A percentile compares a stretch with the other conserved stretches of the same genome.
phyloP scores from a whole-genome alignment of 2,329 filamentous ascomycete species.

The Neonectria punicea region DNA sequence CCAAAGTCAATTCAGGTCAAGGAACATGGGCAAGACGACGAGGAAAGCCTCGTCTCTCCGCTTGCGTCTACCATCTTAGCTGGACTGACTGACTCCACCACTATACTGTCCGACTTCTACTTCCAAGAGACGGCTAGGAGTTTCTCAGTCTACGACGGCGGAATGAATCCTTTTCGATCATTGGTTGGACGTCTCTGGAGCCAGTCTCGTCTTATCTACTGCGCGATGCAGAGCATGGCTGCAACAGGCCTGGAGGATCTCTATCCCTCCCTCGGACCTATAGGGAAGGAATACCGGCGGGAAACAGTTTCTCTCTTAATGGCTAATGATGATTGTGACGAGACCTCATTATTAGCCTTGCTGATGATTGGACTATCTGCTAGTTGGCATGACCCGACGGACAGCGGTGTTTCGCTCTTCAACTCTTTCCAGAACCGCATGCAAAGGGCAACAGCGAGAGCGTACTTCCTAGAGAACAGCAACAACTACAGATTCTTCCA shows the following conservation, averaged over 20 bases:
- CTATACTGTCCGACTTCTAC: conserved; percentile 26
- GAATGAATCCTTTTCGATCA: conserved; percentile 27
- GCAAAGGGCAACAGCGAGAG: conserved; percentile 11
- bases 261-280: conserved; percentile 19
- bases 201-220: conserved; percentile 22
- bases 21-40: background rate
- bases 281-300: conserved; percentile 19
- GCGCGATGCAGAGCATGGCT: conserved; percentile 29
- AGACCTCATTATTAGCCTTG: conserved; percentile 27
- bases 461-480: conserved; percentile 6
- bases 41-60: background rate
- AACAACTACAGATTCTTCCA: conserved; percentile 27
- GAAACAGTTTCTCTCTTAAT: conserved; percentile 22
- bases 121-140: conserved; percentile 27
- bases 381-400: conserved; percentile 26
- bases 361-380: conserved; percentile 27
- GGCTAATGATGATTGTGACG: conserved; percentile 14
- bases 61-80: background rate
- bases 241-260: conserved; percentile 22
- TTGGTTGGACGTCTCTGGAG: conserved; percentile 23
- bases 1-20: background rate
- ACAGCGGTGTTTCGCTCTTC: conserved; percentile 24
- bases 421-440: conserved; percentile 29
- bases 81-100: conserved; percentile 14
- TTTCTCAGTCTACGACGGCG: conserved; percentile 26